Conservation (phyloP, 2,329 filamentous ascomycete species). For the Aspergillus japonicus region DNA sequence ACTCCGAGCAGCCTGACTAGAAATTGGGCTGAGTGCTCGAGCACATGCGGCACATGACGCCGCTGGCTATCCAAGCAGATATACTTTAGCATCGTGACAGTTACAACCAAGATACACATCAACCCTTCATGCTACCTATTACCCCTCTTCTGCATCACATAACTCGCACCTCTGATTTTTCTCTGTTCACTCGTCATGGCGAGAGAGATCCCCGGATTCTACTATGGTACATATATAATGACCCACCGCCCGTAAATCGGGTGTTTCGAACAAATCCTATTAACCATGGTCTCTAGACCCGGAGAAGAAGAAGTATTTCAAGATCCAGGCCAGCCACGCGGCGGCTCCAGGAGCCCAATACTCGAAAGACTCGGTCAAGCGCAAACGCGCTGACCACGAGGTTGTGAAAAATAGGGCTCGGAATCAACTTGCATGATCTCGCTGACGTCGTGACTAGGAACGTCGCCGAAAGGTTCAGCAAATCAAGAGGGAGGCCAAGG, state of each 20-base stretch:
- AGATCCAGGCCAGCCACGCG: constrained; percentile 56
- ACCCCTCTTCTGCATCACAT: neutral
- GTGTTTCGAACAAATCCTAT: neutral
- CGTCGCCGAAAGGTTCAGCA: constrained; percentile 26
- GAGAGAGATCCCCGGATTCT: constrained; percentile 35
- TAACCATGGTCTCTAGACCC: constrained; percentile 30
- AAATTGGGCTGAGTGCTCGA: neutral
- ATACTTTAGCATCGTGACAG: neutral
- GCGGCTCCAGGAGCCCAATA: constrained; percentile 54
- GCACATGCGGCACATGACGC: neutral
- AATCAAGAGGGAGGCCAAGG: constrained; percentile 28
- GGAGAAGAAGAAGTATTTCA: constrained; percentile 66
- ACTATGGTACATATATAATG: constrained; percentile 31
- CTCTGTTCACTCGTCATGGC: constrained; percentile 22
- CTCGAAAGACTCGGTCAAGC: constrained; percentile 59
- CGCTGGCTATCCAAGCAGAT: neutral
- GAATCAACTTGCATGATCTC: neutral
- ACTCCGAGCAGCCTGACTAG: neutral
- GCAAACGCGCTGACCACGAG: constrained; percentile 51
- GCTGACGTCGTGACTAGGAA: constrained; percentile 26
- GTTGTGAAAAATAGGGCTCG: constrained; percentile 12
- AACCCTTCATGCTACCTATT: neutral
- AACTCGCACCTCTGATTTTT: neutral
- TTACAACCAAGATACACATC: neutral
- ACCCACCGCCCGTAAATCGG: neutral